Evolutionary conservation across 1,139 yeast species (phyloP), one percentile per base, ranked within the genome.

Genomic region (Yamadazyma buinensis): DNA sequence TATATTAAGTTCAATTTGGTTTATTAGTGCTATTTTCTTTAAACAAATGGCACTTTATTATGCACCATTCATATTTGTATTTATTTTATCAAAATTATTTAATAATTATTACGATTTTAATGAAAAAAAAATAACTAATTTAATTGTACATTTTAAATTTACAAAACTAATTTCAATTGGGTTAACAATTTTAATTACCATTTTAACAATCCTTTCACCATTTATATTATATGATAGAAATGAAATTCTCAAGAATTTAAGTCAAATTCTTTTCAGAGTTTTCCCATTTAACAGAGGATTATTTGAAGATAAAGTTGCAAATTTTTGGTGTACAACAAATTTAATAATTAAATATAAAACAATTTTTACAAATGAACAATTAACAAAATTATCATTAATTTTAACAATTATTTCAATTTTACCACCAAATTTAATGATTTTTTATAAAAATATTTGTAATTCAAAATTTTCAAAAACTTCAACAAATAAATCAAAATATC

Each of bases 271-370:
- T 14, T 58, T 67, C 31, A 73, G 98, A 44, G 82, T 92, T 21
- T 92, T 92, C 57, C 98, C 99, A 2, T 90, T 92, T 51, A 77
- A 78, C 31, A 72, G 98, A 52, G 98, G 98, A 0, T 70, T 94
- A n/a, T 92, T 94, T 69, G 98, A 92, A 57, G 98, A 92, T 55
- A 92, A 92, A 57, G 98, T 94, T 11, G 97, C 96, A 32, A 92
- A 90, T 53, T 82, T 92, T 49, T 92, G 99, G 99, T 90, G 98
- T 57, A 82, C 95, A 8, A 66, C 88, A 2, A 92, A 92, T 56
- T 67, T 84, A 0, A 46, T 87, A 10, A 56, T 90, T 52, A 92
- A 92, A 54, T 82, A 87, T 50, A 79, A 76, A 44, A 52, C 61
- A 3, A 40, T 71, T 0, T 81, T 84, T 46, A 59, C 77, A 2